Evolutionary conservation across 2,329 filamentous ascomycete species (phyloP).

Genomic region (Botrytis cinerea): DNA sequence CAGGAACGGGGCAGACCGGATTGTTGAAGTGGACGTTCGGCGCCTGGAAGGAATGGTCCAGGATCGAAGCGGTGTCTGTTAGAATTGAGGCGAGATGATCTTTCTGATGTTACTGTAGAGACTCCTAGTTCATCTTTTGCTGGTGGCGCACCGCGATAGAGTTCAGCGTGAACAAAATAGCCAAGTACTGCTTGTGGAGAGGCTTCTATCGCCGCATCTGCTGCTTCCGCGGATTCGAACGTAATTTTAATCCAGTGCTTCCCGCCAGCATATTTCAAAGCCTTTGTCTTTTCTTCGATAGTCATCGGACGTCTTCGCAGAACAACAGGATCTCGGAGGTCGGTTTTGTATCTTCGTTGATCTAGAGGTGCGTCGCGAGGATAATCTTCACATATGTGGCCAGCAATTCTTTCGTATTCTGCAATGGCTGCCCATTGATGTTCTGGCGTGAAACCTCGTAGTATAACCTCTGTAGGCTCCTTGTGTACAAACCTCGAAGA

Average conservation of each 20-base stretch:
- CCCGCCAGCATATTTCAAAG: constrained; percentile 79
- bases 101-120: constrained; percentile 18
- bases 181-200: constrained; percentile 74
- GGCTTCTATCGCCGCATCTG: constrained; percentile 66
- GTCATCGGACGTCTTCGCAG: constrained; percentile 67
- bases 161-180: constrained; percentile 69
- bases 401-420: constrained; percentile 84
- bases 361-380: constrained; percentile 76
- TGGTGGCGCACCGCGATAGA: constrained; percentile 66
- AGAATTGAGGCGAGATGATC: constrained; percentile 23
- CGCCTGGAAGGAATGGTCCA: constrained; percentile 24
- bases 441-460: constrained; percentile 74
- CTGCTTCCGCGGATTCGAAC: constrained; percentile 72
- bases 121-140: constrained; percentile 56
- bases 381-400: constrained; percentile 90
- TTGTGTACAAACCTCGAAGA: constrained; percentile 44
- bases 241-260: constrained; percentile 91
- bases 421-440: constrained; percentile 84
- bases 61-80: constrained; percentile 26
- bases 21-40: constrained; percentile 26
- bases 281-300: constrained; percentile 72
- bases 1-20: constrained; percentile 36
- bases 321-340: constrained; percentile 71
- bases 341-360: constrained; percentile 69
- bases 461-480: constrained; percentile 74